Evolutionary conservation across 805 yeast genomes (phyloP).

Genomic region (Hanseniaspora taiwanica): DNA sequence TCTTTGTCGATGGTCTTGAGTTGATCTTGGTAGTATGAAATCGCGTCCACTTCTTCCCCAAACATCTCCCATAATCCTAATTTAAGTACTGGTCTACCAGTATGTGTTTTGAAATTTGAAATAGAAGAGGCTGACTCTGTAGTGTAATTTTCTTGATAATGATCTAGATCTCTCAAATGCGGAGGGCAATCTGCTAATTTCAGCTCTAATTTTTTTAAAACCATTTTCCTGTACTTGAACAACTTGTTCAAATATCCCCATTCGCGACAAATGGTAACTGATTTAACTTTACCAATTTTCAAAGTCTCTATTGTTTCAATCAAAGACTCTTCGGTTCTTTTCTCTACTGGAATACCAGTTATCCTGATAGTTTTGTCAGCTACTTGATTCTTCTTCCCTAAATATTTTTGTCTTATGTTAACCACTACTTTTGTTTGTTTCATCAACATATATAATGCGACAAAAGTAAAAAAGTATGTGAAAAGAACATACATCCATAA

Average conservation of each 20-base stretch:
- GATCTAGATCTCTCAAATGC: conserved; percentile 12
- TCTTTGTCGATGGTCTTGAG: conserved; percentile 58
- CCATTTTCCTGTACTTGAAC: conserved; percentile 41
- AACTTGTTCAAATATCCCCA: conserved; percentile 67
- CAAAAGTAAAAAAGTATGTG: conserved; percentile 70
- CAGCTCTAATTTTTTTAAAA: conserved; percentile 48
- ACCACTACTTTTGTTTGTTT: conserved; percentile 65
- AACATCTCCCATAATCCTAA: conserved; percentile 47
- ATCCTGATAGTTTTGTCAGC: conserved; percentile 84
- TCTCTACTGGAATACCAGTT: conserved; percentile 76
- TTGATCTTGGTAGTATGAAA: conserved; percentile 58
- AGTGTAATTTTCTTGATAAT: conserved; percentile 14
- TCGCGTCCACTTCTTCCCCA: conserved; percentile 70
- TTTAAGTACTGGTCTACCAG: conserved; percentile 45
- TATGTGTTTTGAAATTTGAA: conserved; percentile 5
- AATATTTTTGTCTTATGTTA: conserved; percentile 59
- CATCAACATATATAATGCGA: conserved; percentile 47
- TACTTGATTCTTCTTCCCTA: conserved; percentile 77
- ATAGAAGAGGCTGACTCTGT: conserved; percentile 4
- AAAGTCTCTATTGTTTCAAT: conserved; percentile 64
- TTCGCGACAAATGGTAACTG: conserved; percentile 70
- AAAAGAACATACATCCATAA: conserved; percentile 77
- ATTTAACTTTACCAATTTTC: conserved; percentile 67
- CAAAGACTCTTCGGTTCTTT: conserved; percentile 59
- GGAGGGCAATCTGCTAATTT: conserved; percentile 25